Percentiles rank a stretch among this genome's conserved stretches.
These are phyloP conservation scores for Diaporthe citriasiana DNA, from an alignment of 2,329 filamentous ascomycete genomes.

Conservation along the genomic window DNA sequence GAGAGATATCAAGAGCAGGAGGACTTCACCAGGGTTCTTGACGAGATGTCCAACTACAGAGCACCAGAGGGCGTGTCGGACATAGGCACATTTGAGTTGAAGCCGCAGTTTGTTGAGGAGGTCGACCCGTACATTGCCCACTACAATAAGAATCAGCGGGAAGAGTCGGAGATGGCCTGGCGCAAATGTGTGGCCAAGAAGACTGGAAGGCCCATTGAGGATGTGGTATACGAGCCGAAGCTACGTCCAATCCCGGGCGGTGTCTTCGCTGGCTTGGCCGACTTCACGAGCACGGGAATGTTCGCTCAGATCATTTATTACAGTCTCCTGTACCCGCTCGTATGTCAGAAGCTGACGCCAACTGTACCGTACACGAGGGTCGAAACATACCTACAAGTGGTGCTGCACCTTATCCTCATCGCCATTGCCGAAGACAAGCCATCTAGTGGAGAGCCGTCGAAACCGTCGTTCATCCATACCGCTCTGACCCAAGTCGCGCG, in stretches of 20 bases:
- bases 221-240: slow-evolving; percentile 93
- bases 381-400: slow-evolving; percentile 92
- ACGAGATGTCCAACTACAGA: slow-evolving; percentile 90
- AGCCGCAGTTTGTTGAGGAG: slow-evolving; percentile 85
- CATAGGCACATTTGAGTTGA: slow-evolving; percentile 93
- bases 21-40: slow-evolving; percentile 86
- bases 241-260: slow-evolving; percentile 82
- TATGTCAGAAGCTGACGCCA: slow-evolving; percentile 77
- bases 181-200: slow-evolving; percentile 89
- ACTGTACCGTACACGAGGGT: slow-evolving; percentile 85
- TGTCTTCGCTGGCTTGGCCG: slow-evolving; percentile 80
- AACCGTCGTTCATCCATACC: slow-evolving; percentile 79
- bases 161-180: slow-evolving; percentile 93
- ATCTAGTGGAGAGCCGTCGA: slow-evolving; percentile 65
- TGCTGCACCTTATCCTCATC: slow-evolving; percentile 88
- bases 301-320: slow-evolving; percentile 95
- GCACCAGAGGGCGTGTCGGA: slow-evolving; percentile 92
- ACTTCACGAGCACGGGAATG: slow-evolving; percentile 85
- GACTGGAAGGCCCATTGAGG: slow-evolving; percentile 82
- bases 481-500: slow-evolving; percentile 76
- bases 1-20: slow-evolving; percentile 93
- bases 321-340: slow-evolving; percentile 84
- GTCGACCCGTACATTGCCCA: slow-evolving; percentile 97
- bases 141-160: slow-evolving; percentile 96
- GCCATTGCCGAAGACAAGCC: slow-evolving; percentile 86